Evolutionary conservation across 176 grass and related monocot genomes (phyloP), one percentile per base, ranked within the genome.

Genomic region (Zoysia japonica): DNA sequence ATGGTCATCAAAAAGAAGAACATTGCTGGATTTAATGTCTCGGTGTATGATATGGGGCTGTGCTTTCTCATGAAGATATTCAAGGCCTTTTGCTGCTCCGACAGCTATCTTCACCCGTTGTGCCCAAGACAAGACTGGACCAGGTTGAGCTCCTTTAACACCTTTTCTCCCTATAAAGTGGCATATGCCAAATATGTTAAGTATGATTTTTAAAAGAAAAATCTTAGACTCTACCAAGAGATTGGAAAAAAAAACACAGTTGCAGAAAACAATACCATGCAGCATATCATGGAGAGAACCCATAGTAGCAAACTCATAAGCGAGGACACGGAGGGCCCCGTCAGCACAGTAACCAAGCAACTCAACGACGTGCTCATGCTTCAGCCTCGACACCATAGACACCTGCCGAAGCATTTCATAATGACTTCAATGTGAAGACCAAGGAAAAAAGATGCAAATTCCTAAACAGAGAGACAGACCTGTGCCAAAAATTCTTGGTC

Each of bases 271-370:
- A 66, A 14, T 93, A 93, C 91, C 91, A 74, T 93, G 91, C 81
- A 93, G 91, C 77, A 93, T 93, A 74, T 93, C 91, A 90, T 93
- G 91, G 70, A 93, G 88, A 69, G 91, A 93, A 11, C 91, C 91
- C 88, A 90, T 93, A 38, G 91, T 93, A 77, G 91, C 91, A 70
- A 90, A 93, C 48, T 93, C 91, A 61, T 90, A 93, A 68, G 91
- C 83, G 80, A 93, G 83, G 48, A 93, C 59, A 16, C 91, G 91
- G 16, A 90, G 83, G 48, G 41, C 66, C 46, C 91, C 91, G 38
- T 93, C 91, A 67, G 90, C 37, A 69, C 85, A 90, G 68, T 93
- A 93, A 84, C 91, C 91, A 88, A 93, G 82, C 61, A 93, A 90
- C 72, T 93, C 91, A 37, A 93, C 91, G 78, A 93, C 91, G 81